Evolutionary conservation across 257 asterid genomes (phyloP).

Genomic region (Fraxinus quadrangulata): DNA sequence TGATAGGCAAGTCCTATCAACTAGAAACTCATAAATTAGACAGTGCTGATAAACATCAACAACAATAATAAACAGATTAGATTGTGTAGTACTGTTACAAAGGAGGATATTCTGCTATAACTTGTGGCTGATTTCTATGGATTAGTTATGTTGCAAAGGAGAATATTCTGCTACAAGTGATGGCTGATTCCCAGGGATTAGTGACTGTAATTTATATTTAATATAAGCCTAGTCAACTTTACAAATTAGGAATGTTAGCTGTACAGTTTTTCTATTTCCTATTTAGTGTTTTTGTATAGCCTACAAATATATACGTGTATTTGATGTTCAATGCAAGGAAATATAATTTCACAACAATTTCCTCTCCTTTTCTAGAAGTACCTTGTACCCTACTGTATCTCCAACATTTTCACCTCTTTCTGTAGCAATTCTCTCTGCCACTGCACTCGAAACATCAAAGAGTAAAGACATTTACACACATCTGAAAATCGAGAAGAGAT

Average conservation of each 20-base stretch:
- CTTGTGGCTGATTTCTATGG: too few relatives aligned
- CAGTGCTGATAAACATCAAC: conserved; percentile 2
- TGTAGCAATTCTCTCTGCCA: conserved; percentile 91
- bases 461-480: conserved; percentile 20
- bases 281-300: background rate
- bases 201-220: background rate
- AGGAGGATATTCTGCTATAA: too few relatives aligned
- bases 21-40: background rate
- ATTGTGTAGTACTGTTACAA: conserved; percentile 17
- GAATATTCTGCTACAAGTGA: background rate
- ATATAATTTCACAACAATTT: too few relatives aligned
- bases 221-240: background rate
- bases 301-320: background rate
- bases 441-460: conserved; percentile 47
- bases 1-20: background rate
- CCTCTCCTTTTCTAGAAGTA: conserved; percentile 12
- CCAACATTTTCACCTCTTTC: conserved; percentile 95
- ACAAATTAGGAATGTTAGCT: background rate
- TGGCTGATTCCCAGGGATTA: background rate
- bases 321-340: too few relatives aligned
- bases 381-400: conserved; percentile 93
- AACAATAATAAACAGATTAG: conserved; percentile 19
- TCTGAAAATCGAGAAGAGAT: conserved; percentile 21
- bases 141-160: background rate
- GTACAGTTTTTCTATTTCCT: background rate